Percentiles rank a stretch among this genome's conserved stretches.
These are phyloP conservation scores for Setomelanomma holmii DNA, from an alignment of 2,329 filamentous ascomycete species.

Conservation along the genomic window DNA sequence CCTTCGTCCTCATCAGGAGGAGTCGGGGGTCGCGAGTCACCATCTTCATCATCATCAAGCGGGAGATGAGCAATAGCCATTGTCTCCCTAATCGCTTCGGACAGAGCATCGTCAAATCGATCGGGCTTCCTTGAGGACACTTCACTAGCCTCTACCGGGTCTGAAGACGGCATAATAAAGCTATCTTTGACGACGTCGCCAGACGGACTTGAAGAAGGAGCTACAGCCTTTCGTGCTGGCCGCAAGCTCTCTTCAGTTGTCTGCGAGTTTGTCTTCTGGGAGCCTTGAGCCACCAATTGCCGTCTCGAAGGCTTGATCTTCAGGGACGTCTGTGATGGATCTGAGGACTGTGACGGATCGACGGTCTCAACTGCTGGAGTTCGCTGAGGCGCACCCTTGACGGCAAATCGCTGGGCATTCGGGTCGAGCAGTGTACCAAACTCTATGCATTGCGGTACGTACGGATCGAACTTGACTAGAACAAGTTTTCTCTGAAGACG, in stretches of 20 bases:
- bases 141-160: not conserved
- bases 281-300: conserved; percentile 46
- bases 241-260: conserved; percentile 41
- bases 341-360: conserved; percentile 9
- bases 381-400: conserved; percentile 57
- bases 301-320: conserved; percentile 59
- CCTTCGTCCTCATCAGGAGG: conserved; percentile 30
- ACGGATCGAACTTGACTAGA: conserved; percentile 58
- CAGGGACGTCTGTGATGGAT: conserved; percentile 49
- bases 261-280: conserved; percentile 47
- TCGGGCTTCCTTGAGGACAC: not conserved
- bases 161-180: conserved; percentile 27
- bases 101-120: conserved; percentile 62
- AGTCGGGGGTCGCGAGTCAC: conserved; percentile 29
- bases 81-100: conserved; percentile 69
- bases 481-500: conserved; percentile 48
- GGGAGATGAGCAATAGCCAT: conserved; percentile 66
- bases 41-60: conserved; percentile 50
- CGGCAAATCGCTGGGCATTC: conserved; percentile 64
- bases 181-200: conserved; percentile 40
- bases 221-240: conserved; percentile 9
- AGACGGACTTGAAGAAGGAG: conserved; percentile 3
- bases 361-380: not conserved
- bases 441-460: conserved; percentile 53
- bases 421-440: conserved; percentile 57